Evolutionary conservation across 768 basidiomycete species (phyloP).

Genomic region (Amyloporia xantha): DNA sequence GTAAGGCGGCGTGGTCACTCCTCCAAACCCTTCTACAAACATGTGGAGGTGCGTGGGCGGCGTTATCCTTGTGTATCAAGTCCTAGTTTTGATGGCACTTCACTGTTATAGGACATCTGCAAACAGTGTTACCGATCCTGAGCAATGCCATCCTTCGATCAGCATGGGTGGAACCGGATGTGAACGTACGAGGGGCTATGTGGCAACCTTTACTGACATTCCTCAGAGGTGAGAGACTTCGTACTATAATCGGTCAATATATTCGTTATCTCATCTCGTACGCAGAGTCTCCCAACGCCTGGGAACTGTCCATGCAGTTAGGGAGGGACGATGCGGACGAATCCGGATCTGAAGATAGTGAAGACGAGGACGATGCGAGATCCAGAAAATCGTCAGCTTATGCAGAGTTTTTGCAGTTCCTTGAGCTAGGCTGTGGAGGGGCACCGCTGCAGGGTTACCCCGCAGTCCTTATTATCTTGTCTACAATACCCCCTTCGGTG

Average conservation of each 20-base stretch:
- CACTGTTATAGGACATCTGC: constrained; percentile 19
- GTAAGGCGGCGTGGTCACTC: constrained; percentile 63
- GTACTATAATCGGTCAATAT: background rate
- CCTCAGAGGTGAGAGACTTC: constrained; percentile 66
- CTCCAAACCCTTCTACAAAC: constrained; percentile 38
- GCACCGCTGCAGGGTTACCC: constrained; percentile 79
- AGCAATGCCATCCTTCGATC: constrained; percentile 59
- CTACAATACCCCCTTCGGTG: constrained; percentile 70
- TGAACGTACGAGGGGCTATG: constrained; percentile 58
- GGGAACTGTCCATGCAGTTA: no score
- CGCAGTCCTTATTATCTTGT: constrained; percentile 69
- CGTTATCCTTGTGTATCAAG: no score
- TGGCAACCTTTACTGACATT: constrained; percentile 68
- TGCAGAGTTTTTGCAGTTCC: constrained; percentile 69
- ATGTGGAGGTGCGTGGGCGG: constrained; percentile 35
- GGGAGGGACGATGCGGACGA: constrained; percentile 27
- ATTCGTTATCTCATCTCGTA: background rate
- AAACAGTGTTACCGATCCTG: constrained; percentile 37
- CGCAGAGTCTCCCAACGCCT: constrained; percentile 54
- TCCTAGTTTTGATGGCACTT: background rate
- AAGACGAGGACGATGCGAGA: constrained; percentile 29
- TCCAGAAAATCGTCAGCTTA: constrained; percentile 42
- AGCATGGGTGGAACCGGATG: constrained; percentile 65
- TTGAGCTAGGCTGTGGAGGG: constrained; percentile 73
- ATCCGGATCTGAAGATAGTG: constrained; percentile 30